These are phyloP conservation scores for Diaporthe amygdali DNA, from an alignment of 2,329 filamentous ascomycete species.

Conservation along the genomic window DNA sequence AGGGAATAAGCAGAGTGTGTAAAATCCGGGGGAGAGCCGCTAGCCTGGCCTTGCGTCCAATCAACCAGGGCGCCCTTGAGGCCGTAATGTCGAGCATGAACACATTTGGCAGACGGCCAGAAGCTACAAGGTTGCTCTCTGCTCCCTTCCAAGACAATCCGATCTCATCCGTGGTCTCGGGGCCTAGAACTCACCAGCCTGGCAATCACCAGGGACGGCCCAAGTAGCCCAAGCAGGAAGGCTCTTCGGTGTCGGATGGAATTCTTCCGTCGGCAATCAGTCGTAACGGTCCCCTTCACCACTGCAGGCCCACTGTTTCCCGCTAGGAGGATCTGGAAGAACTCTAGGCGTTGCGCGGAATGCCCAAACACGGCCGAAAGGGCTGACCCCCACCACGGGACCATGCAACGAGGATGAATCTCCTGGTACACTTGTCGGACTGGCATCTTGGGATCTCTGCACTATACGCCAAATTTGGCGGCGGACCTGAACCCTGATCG, in stretches of 20 bases:
- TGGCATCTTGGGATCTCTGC: background rate
- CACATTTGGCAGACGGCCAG: background rate
- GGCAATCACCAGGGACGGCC: background rate
- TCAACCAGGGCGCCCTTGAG: background rate
- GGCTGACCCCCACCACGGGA: background rate
- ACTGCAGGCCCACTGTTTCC: background rate
- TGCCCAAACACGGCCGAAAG: background rate
- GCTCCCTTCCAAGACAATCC: background rate
- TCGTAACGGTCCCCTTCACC: background rate
- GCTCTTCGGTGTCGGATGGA: background rate
- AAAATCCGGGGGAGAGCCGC: background rate
- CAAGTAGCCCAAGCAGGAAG: background rate
- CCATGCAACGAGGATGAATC: background rate
- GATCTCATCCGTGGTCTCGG: background rate
- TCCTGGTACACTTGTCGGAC: background rate
- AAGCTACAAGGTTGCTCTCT: background rate
- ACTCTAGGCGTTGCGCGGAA: background rate
- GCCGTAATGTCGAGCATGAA: background rate
- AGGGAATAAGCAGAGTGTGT: background rate
- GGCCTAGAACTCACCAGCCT: background rate
- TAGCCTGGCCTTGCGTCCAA: background rate
- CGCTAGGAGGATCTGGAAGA: background rate
- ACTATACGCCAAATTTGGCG: background rate
- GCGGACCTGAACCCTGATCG: constrained; percentile 9
- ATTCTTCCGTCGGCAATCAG: constrained; percentile 4